These are phyloP conservation scores for Yarrowia yakushimensis DNA, from an alignment of 805 yeast genomes.

Conservation along the genomic window DNA sequence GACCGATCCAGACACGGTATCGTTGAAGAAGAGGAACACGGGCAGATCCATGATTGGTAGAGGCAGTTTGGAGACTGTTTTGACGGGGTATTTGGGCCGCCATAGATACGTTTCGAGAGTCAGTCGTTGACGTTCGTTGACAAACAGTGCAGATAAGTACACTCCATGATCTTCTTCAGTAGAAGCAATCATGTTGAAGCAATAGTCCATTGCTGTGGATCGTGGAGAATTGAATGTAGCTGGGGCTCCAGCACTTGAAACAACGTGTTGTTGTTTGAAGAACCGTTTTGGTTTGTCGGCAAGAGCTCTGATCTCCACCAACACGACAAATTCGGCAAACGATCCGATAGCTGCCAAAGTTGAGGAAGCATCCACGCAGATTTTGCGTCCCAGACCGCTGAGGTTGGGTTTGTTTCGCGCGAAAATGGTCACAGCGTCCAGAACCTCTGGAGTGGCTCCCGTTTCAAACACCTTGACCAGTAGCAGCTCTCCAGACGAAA, in stretches of 20 bases:
- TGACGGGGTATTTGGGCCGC: slow-evolving; percentile 7
- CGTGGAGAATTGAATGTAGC: neutral
- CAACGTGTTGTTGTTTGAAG: neutral
- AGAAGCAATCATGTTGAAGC: neutral
- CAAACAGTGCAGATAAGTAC: neutral
- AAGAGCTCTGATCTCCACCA: neutral
- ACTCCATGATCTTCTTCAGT: slow-evolving; percentile 1
- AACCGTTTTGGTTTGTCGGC: neutral
- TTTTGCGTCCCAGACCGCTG: slow-evolving; percentile 4
- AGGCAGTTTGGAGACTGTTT: slow-evolving; percentile 7
- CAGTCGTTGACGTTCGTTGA: neutral
- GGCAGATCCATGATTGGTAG: slow-evolving; percentile 13
- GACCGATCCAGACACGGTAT: slow-evolving; percentile 1
- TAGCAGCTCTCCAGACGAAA: slow-evolving; percentile 2
- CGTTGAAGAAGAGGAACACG: slow-evolving; percentile 9
- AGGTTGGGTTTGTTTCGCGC: slow-evolving; percentile 4
- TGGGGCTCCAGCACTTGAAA: neutral
- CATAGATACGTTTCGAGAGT: neutral
- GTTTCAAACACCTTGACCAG: slow-evolving; percentile 12
- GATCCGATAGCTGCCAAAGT: neutral
- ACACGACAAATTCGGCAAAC: neutral
- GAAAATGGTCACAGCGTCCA: neutral
- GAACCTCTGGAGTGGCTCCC: slow-evolving; percentile 2
- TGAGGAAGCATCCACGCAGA: neutral
- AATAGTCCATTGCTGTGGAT: neutral